Evolutionary conservation across 441 rosid species (phyloP).

Genomic region (Lagerstroemia fauriei): DNA sequence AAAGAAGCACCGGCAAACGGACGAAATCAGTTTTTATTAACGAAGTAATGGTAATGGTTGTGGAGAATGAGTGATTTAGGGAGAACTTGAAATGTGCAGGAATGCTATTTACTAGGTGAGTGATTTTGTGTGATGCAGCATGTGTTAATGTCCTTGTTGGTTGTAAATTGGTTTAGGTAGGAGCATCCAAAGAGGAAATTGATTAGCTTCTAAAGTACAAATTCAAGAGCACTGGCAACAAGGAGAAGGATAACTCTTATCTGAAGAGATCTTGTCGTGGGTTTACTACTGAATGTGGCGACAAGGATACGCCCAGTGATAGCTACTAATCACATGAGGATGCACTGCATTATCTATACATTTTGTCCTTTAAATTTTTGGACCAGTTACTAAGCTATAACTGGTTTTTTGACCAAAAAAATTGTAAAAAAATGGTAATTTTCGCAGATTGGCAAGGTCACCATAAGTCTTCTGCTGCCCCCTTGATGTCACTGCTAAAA

Average conservation of each 20-base stretch:
- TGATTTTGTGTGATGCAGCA: neutral
- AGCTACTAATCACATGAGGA: conserved; percentile 69
- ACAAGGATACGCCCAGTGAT: conserved; percentile 67
- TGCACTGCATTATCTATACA: conserved; percentile 49
- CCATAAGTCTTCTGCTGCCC: neutral
- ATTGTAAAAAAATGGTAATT: neutral
- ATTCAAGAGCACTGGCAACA: conserved; percentile 44
- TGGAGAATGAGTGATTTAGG: no score
- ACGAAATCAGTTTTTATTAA: no score
- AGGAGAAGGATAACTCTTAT: conserved; percentile 50
- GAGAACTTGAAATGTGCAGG: neutral
- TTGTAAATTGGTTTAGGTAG: conserved; percentile 59
- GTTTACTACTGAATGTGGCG: conserved; percentile 71
- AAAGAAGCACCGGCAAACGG: no score
- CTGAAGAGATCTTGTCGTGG: conserved; percentile 58
- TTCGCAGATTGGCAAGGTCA: neutral
- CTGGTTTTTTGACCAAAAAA: no score
- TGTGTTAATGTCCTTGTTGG: neutral
- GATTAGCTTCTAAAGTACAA: conserved; percentile 78
- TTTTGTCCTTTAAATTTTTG: neutral
- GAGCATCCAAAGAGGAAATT: conserved; percentile 88
- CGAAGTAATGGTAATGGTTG: no score
- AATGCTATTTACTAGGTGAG: neutral
- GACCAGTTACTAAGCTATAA: neutral
- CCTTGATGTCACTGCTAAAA: neutral